Base-by-base conservation (phyloP, 108 stramenopile genomes). In the Ochromonas danica region DNA sequence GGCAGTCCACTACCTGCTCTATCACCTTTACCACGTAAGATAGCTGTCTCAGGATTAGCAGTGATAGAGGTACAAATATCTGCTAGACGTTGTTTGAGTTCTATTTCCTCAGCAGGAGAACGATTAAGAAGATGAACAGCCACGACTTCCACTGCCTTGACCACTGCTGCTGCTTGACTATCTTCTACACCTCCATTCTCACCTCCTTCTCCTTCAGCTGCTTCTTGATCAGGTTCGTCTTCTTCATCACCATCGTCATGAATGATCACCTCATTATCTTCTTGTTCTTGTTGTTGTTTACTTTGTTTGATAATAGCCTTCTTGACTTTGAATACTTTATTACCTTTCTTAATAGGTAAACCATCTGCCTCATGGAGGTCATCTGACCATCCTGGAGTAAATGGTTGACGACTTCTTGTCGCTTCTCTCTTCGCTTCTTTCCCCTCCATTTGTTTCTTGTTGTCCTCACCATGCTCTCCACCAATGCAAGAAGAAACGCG, bases 11-110 rank as follows among this genome's bases (percentile, higher is more conserved):
- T n/a, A n/a, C n/a, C n/a, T n/a, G n/a, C n/a, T n/a, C n/a, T n/a
- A n/a, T n/a, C n/a, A n/a, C n/a, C n/a, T n/a, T n/a, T n/a, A n/a
- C n/a, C n/a, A n/a, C n/a, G n/a, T n/a, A n/a, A n/a, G n/a, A n/a
- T n/a, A n/a, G n/a, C n/a, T n/a, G n/a, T n/a, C n/a, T 57, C 51
- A 10, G 51, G 51, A 57, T 57, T 57, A 57, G 51, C 51, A 57
- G 51, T 57, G 22, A 57, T 57, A 10, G 51, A 10, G 22, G 51
- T 57, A 57, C 51, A 57, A 10, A 57, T 57, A 10, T 57, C 51
- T 10, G 51, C 51, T 17, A 57, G 10, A 17, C 22, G 51, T 22
- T 17, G 10, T 22, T 57, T 57, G 51, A 57, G 10, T 22, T 10
- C 51, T 22, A 57, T 57, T 57, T 57, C 17, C 22, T 57, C 51